Evolutionary conservation across 768 basidiomycete genomes (phyloP), one percentile per base, ranked within the genome.

Genomic region (Terana coerulea): DNA sequence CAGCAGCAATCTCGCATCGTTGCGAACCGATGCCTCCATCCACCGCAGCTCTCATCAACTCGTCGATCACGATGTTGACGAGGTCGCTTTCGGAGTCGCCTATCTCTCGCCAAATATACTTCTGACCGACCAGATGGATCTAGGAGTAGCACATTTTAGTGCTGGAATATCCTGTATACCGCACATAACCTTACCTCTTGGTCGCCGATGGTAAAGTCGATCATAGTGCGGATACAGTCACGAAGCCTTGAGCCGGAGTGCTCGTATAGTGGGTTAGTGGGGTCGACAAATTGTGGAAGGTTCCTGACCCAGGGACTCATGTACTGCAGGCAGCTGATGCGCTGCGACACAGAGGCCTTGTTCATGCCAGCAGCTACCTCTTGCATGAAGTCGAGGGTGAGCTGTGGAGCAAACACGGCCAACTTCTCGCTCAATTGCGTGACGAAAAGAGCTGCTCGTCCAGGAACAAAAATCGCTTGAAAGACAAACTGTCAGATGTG

Each of bases 261-360:
- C 48, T 89, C 86, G 52, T 80, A 88, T 28, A 86, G 70, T n/a
- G 76, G 61, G 56, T 77, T 77, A 2, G 83, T 79, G 1, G 91
- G 84, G 58, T 86, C 85, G 24, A 79, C 77, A 56, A 89, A 94
- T 12, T 73, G 66, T 2, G 79, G 73, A 1, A 97, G 73, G 60
- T 95, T 94, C 64, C 78, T 83, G 35, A 95, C 79, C 94, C 93
- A 97, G 3, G 94, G 92, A 34, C 78, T 81, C 75, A 95, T 76
- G 61, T 92, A 94, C 53, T 87, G 82, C 19, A 95, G 65, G 60
- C 85, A 91, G 53, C 77, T 79, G 34, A 89, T 81, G 33, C 84
- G 83, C 42, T 87, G 84, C 1, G 70, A 61, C 2, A 68, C 60
- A 21, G 63, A 62, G 69, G 75, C 61, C 40, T 73, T 71, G n/a